Conservation (phyloP, 352 stramenopile species). For the Globisporangium apiculatum region DNA sequence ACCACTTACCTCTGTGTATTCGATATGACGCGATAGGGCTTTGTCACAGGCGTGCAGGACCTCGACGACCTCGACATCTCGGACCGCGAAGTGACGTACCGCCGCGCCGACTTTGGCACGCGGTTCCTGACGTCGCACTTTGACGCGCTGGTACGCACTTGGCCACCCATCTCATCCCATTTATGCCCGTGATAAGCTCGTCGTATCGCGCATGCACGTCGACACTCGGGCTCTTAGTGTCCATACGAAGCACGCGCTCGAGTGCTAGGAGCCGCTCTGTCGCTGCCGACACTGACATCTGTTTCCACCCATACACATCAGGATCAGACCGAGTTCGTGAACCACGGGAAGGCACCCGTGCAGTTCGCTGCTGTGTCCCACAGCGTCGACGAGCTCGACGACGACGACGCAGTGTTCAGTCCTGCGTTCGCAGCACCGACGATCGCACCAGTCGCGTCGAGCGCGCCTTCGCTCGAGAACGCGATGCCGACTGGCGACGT, state of each 20-base stretch:
- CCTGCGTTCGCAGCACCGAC: not conserved
- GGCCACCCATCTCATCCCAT: not conserved
- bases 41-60: slow-evolving; percentile 11
- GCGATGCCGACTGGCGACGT: slow-evolving; percentile 39
- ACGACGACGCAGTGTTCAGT: slow-evolving; percentile 13
- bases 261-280: too few species aligned
- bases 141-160: slow-evolving; percentile 38
- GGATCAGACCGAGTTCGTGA: slow-evolving; percentile 18
- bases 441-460: not conserved
- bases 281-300: not conserved
- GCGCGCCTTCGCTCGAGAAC: not conserved
- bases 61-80: slow-evolving; percentile 27
- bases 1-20: slow-evolving; percentile 6
- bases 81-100: slow-evolving; percentile 59
- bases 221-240: too few species aligned
- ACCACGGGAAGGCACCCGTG: slow-evolving; percentile 22
- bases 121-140: slow-evolving; percentile 55
- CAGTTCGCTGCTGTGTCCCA: slow-evolving; percentile 12
- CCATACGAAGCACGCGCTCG: too few species aligned
- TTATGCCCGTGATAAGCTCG: too few species aligned
- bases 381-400: slow-evolving; percentile 20
- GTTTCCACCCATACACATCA: slow-evolving; percentile 2
- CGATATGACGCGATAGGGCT: slow-evolving; percentile 17
- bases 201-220: too few species aligned
- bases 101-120: slow-evolving; percentile 39